A percentile compares a stretch with the other conserved stretches of the same genome.
phyloP scores from a whole-genome alignment of 1,284 basidiomycete species.

The Peniophora sp. region DNA sequence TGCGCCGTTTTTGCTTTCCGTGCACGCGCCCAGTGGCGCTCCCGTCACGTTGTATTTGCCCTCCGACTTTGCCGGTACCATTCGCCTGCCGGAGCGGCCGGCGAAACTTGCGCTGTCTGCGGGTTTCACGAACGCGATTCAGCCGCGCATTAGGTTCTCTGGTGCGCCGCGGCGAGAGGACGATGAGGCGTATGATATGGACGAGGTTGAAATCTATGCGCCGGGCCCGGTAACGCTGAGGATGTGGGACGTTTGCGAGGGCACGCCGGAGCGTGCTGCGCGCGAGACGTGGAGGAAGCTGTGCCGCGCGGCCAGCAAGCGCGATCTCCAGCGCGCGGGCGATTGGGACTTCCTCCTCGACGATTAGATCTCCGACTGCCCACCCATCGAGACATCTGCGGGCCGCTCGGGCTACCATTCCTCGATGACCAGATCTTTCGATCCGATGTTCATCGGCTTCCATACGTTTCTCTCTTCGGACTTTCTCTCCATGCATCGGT shows the following conservation, averaged over 20 bases:
- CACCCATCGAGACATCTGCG: neutral
- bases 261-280: conserved; percentile 51
- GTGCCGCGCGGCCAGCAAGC: conserved; percentile 39
- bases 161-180: conserved; percentile 31
- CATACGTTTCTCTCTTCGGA: no score
- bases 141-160: conserved; percentile 51
- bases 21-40: conserved; percentile 45
- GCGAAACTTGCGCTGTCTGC: conserved; percentile 52
- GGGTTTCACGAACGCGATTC: conserved; percentile 63
- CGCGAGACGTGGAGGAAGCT: conserved; percentile 55
- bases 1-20: conserved; percentile 56
- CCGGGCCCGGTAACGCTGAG: conserved; percentile 54
- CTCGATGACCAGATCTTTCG: no score
- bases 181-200: conserved; percentile 25
- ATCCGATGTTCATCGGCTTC: no score
- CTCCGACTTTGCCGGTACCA: conserved; percentile 65
- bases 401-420: no score
- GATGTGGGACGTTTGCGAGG: conserved; percentile 69
- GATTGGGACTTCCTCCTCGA: conserved; percentile 76
- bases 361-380: conserved; percentile 31
- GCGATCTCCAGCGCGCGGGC: conserved; percentile 25
- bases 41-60: conserved; percentile 68
- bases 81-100: conserved; percentile 36
- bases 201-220: conserved; percentile 55
- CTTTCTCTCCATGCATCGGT: no score